Conservation (phyloP, 768 basidiomycete species). For the Rickenella mellea region DNA sequence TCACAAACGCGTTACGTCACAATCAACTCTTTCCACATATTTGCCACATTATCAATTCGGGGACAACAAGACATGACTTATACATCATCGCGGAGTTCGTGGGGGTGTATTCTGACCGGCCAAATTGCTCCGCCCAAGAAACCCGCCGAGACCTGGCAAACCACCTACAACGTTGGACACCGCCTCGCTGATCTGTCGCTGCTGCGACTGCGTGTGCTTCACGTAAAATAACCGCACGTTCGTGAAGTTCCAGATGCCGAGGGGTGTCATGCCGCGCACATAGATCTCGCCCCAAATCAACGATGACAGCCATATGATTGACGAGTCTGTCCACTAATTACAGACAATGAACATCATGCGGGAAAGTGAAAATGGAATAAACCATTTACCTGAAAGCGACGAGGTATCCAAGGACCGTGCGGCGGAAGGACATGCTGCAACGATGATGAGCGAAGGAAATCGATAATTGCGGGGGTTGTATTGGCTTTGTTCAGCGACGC, state of each 20-base stretch:
- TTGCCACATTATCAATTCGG: too few relatives aligned
- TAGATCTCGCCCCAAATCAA: conserved; percentile 95
- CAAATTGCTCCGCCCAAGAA: conserved; percentile 1
- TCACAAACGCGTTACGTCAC: too few relatives aligned
- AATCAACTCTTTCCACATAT: too few relatives aligned
- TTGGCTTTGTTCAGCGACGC: conserved; percentile 51
- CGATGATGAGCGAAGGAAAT: conserved; percentile 63
- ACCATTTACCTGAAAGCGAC: conserved; percentile 63
- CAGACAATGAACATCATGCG: conserved; percentile 4
- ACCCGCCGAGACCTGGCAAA: conserved; percentile 38
- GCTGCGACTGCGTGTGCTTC: conserved; percentile 67
- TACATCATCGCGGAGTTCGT: too few relatives aligned
- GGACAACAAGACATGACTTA: too few relatives aligned
- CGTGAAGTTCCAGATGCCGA: conserved; percentile 87
- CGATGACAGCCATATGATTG: conserved; percentile 85
- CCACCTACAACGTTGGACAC: conserved; percentile 79
- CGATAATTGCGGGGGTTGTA: conserved; percentile 59
- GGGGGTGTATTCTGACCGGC: too few relatives aligned
- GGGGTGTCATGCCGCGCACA: conserved; percentile 76
- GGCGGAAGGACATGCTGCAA: conserved; percentile 70
- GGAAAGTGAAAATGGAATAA: not conserved
- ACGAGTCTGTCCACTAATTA: conserved; percentile 88
- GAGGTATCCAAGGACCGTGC: conserved; percentile 38
- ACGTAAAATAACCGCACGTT: conserved; percentile 86
- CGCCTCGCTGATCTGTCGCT: conserved; percentile 66